phyloP scores from a whole-genome alignment of 176 grass and related monocot genomes.

The Oryza officinalis region DNA sequence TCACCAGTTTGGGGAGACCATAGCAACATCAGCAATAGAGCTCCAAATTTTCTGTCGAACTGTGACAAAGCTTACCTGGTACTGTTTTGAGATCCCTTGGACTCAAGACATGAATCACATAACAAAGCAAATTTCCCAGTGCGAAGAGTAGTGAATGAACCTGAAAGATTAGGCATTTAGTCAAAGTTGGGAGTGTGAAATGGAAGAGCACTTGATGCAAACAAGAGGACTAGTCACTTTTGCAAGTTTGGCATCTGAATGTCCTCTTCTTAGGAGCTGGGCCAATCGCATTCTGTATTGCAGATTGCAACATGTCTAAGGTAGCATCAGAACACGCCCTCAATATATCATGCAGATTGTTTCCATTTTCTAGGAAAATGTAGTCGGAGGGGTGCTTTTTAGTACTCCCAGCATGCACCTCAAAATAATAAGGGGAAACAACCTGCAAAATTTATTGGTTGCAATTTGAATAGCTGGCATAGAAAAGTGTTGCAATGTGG shows the following conservation, averaged over 20 bases:
- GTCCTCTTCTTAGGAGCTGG: constrained; percentile 47
- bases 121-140: constrained; percentile 55
- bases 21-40: neutral
- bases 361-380: constrained; percentile 72
- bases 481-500: neutral
- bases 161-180: constrained; percentile 34
- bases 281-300: constrained; percentile 55
- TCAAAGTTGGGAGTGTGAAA: constrained; percentile 12
- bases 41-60: neutral
- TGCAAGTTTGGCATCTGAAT: constrained; percentile 51
- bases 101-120: constrained; percentile 61
- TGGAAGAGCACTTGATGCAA: neutral
- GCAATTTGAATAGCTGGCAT: neutral
- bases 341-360: constrained; percentile 62
- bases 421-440: constrained; percentile 66
- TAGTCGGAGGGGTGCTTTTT: constrained; percentile 77
- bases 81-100: constrained; percentile 30
- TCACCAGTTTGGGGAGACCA: neutral
- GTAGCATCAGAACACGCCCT: constrained; percentile 45
- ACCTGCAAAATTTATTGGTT: constrained; percentile 40
- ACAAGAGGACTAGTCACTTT: constrained; percentile 34
- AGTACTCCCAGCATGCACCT: constrained; percentile 77
- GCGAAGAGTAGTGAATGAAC: constrained; percentile 39
- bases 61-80: constrained; percentile 35
- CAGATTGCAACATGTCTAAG: constrained; percentile 53